Evolutionary conservation across 2,329 filamentous ascomycete species (phyloP).

Genomic region (Fusarium agapanthi): DNA sequence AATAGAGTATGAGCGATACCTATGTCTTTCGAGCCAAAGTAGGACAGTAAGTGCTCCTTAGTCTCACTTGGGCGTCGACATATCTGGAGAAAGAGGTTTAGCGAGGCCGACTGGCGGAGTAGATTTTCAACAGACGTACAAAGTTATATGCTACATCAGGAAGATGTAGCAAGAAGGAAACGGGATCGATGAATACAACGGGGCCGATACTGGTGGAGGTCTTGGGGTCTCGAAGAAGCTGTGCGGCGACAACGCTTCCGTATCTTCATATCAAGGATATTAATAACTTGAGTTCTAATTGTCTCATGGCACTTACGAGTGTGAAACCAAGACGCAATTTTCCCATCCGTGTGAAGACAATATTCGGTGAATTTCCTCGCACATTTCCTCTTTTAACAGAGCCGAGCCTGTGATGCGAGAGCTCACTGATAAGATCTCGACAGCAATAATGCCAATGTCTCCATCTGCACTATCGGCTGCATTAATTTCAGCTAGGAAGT

Average conservation of each 20-base stretch:
- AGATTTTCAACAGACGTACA: slow-evolving; percentile 19
- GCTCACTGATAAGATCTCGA: slow-evolving; percentile 68
- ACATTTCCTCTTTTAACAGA: slow-evolving; percentile 57
- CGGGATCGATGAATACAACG: slow-evolving; percentile 66
- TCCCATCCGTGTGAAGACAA: slow-evolving; percentile 60
- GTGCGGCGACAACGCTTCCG: slow-evolving; percentile 63
- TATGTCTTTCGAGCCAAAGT: slow-evolving; percentile 68
- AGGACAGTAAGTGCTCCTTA: slow-evolving; percentile 68
- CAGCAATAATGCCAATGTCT: slow-evolving; percentile 64
- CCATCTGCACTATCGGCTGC: slow-evolving; percentile 50
- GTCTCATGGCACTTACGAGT: slow-evolving; percentile 46
- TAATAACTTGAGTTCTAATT: background rate
- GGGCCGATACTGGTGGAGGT: slow-evolving; percentile 52
- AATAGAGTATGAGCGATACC: slow-evolving; percentile 65
- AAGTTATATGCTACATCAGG: slow-evolving; percentile 73
- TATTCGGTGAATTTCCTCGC: slow-evolving; percentile 61
- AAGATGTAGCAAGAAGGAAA: slow-evolving; percentile 67
- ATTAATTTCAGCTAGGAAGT: slow-evolving; percentile 63
- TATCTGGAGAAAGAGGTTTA: slow-evolving; percentile 38
- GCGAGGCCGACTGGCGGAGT: background rate
- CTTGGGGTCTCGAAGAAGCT: slow-evolving; percentile 58
- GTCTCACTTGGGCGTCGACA: slow-evolving; percentile 53
- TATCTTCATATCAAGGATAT: slow-evolving; percentile 48
- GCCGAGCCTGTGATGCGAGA: slow-evolving; percentile 63
- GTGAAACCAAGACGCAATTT: slow-evolving; percentile 62